phyloP scores from a whole-genome alignment of 2,329 filamentous ascomycete species.

The Paecilomyces variotii region DNA sequence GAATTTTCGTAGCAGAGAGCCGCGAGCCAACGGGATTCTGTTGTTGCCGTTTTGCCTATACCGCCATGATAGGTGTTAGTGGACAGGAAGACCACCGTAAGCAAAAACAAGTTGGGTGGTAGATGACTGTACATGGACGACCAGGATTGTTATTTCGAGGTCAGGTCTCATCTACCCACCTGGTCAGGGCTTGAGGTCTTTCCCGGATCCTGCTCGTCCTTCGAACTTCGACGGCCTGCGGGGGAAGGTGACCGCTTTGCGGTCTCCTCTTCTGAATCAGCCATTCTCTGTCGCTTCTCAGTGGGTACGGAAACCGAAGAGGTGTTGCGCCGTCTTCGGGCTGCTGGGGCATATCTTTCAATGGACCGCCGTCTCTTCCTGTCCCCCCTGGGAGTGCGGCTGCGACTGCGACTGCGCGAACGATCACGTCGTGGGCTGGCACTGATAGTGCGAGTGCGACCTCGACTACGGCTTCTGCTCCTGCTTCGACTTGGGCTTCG shows the following conservation, averaged over 20 bases:
- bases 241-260: constrained; percentile 14
- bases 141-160: constrained; percentile 1
- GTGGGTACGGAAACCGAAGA: constrained; percentile 35
- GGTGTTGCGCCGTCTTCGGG: constrained; percentile 33
- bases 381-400: constrained; percentile 18
- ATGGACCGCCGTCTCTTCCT: constrained; percentile 38
- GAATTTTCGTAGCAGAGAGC: constrained; percentile 25
- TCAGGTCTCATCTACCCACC: constrained; percentile 22
- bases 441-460: constrained; percentile 27
- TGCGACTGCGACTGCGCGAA: constrained; percentile 23
- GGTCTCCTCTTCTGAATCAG: constrained; percentile 27
- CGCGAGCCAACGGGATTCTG: constrained; percentile 8
- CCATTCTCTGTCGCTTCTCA: constrained; percentile 34
- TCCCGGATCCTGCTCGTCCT: constrained; percentile 3
- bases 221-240: constrained; percentile 11
- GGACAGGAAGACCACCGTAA: constrained; percentile 4
- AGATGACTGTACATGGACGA: not conserved
- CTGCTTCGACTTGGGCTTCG: constrained; percentile 18
- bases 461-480: constrained; percentile 18
- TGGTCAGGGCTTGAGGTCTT: constrained; percentile 14
- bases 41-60: constrained; percentile 9
- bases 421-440: constrained; percentile 32
- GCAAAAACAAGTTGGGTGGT: not conserved
- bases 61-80: constrained; percentile 10
- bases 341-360: constrained; percentile 37